phyloP scores from a whole-genome alignment of 495 filamentous ascomycete genomes.

The Neurospora sp. region DNA sequence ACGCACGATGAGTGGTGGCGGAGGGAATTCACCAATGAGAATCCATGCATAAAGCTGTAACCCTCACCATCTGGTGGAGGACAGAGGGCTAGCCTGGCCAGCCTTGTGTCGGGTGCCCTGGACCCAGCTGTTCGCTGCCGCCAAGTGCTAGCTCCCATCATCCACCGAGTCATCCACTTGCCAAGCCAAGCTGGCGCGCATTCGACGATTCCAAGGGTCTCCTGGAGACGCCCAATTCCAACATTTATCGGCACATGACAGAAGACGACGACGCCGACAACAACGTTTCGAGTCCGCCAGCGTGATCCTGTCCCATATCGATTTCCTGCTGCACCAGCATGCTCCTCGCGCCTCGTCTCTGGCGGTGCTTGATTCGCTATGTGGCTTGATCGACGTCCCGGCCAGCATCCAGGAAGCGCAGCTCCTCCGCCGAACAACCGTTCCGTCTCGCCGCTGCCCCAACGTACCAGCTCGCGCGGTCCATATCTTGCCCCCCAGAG shows the following conservation, averaged over 20 bases:
- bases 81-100: not conserved
- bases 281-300: not conserved
- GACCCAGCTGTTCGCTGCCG: not conserved
- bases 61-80: not conserved
- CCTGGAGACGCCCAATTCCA: not conserved
- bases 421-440: constrained; percentile 44
- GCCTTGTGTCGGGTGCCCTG: not conserved
- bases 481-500: constrained; percentile 45
- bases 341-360: not conserved
- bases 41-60: not conserved
- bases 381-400: constrained; percentile 84
- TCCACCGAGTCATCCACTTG: no score
- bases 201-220: not conserved
- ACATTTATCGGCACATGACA: not conserved
- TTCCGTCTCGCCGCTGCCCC: constrained; percentile 55
- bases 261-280: not conserved
- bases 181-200: not conserved
- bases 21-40: not conserved
- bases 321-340: not conserved
- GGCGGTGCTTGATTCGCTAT: constrained; percentile 34
- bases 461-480: constrained; percentile 47
- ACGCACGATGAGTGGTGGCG: not conserved
- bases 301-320: not conserved
- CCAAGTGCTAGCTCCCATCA: not conserved
- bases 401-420: constrained; percentile 54